Percentiles rank a stretch among this genome's conserved stretches.
phyloP scores from a whole-genome alignment of 1,284 basidiomycete species.

The Rhodotorula sp. region DNA sequence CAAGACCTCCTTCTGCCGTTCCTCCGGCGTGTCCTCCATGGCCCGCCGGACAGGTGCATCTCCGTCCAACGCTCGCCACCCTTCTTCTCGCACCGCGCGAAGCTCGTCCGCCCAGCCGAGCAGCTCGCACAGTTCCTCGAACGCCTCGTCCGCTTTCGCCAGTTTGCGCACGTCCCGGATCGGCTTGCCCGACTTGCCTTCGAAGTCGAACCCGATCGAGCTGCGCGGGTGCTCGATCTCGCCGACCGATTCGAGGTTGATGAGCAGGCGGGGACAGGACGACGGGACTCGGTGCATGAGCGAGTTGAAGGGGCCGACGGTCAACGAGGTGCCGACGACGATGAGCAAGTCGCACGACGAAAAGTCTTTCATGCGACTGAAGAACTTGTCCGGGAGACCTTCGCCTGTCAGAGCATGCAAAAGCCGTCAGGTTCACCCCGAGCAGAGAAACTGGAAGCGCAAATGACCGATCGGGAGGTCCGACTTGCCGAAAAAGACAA shows the following conservation, averaged over 20 bases:
- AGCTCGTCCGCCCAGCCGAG: conserved; percentile 40
- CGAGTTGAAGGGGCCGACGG: conserved; percentile 59
- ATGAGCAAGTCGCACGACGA: conserved; percentile 76
- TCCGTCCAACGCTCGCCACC: conserved; percentile 17
- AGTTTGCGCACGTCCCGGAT: conserved; percentile 38
- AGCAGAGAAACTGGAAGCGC: not conserved
- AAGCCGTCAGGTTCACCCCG: not conserved
- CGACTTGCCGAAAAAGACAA: conserved; percentile 71
- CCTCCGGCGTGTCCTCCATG: conserved; percentile 10
- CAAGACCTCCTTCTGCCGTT: conserved; percentile 15
- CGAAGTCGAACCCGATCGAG: conserved; percentile 42
- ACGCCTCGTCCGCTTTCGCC: conserved; percentile 36
- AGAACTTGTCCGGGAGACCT: conserved; percentile 53
- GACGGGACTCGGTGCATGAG: conserved; percentile 53
- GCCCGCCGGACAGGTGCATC: no score
- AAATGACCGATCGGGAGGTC: not conserved
- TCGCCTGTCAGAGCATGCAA: conserved; percentile 58
- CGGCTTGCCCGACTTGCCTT: conserved; percentile 27
- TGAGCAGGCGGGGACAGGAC: conserved; percentile 54
- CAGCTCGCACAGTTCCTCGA: conserved; percentile 26
- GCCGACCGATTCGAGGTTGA: conserved; percentile 59
- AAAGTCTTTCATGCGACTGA: conserved; percentile 49
- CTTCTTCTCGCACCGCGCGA: conserved; percentile 19
- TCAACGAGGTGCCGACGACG: conserved; percentile 87
- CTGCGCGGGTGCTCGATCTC: conserved; percentile 36